A percentile compares a stretch with the other conserved stretches of the same genome.
phyloP scores from a whole-genome alignment of 2,329 filamentous ascomycete genomes.

The Beauveria sp. region DNA sequence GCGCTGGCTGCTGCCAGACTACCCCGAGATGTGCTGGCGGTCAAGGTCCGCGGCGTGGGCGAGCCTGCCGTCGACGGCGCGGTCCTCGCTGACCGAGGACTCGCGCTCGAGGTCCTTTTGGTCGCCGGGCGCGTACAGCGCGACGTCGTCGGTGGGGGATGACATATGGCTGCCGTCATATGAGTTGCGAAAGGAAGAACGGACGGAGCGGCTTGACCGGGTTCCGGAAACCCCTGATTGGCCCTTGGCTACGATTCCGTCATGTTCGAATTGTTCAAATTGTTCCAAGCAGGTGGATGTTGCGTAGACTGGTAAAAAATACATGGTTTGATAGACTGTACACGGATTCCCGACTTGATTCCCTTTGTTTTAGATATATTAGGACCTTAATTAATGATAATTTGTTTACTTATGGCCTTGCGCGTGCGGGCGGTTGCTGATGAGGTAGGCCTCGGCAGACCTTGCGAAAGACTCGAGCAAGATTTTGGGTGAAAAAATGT shows the following conservation, averaged over 20 bases:
- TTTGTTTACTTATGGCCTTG: too few relatives aligned
- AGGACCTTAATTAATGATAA: too few relatives aligned
- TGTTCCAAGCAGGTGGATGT: not conserved
- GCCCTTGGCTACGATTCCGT: not conserved
- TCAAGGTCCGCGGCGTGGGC: not conserved
- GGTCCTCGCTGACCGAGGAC: not conserved
- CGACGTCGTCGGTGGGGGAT: not conserved
- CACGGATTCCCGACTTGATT: not conserved
- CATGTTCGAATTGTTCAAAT: not conserved
- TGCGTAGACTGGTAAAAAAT: not conserved
- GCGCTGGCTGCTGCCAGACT: slow-evolving; percentile 6
- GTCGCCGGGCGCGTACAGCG: not conserved
- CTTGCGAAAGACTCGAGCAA: too few relatives aligned
- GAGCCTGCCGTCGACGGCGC: not conserved
- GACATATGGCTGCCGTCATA: slow-evolving; percentile 7
- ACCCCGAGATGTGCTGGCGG: slow-evolving; percentile 14
- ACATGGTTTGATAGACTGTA: not conserved
- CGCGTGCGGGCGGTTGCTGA: too few relatives aligned
- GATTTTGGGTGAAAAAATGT: fast-evolving
- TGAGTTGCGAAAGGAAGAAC: not conserved
- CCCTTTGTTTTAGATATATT: not conserved
- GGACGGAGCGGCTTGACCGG: not conserved
- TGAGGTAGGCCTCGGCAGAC: too few relatives aligned
- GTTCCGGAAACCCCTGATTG: not conserved
- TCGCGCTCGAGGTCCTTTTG: not conserved